These are phyloP conservation scores for Cystobasidium onofrii DNA, from an alignment of 768 basidiomycete species.

Conservation along the genomic window DNA sequence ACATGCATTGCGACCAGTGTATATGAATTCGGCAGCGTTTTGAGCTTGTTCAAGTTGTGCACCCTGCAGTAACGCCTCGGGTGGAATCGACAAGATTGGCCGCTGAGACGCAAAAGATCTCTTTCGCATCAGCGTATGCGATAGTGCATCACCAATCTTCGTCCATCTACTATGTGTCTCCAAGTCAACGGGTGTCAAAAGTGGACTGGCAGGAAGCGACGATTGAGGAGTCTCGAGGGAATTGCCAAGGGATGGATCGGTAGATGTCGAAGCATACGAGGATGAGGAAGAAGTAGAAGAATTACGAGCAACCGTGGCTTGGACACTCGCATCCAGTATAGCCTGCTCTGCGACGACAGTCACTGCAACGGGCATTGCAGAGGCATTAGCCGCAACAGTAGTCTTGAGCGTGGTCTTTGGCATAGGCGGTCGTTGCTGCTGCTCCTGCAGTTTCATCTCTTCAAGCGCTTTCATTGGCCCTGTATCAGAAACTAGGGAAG, in stretches of 20 bases:
- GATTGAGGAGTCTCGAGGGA: slow-evolving; percentile 25
- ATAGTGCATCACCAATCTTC: slow-evolving; percentile 25
- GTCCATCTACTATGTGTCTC: slow-evolving; percentile 20
- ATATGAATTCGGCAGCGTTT: slow-evolving; percentile 23
- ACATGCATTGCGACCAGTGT: background rate
- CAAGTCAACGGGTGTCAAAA: slow-evolving; percentile 25
- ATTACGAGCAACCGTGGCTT: slow-evolving; percentile 17
- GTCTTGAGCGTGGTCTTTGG: background rate
- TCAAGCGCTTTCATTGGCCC: background rate
- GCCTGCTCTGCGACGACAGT: background rate
- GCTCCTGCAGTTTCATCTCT: background rate
- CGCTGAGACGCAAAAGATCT: slow-evolving; percentile 21
- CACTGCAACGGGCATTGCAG: background rate
- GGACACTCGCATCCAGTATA: background rate
- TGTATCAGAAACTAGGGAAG: background rate
- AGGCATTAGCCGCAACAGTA: background rate
- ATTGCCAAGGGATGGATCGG: slow-evolving; percentile 14
- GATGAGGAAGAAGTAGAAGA: slow-evolving; percentile 27
- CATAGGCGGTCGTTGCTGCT: background rate
- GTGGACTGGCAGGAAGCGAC: slow-evolving; percentile 17
- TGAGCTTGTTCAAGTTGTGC: slow-evolving; percentile 24
- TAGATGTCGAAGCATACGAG: slow-evolving; percentile 5
- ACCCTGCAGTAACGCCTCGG: slow-evolving; percentile 15
- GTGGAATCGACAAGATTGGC: slow-evolving; percentile 12
- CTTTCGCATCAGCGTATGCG: slow-evolving; percentile 11